These are phyloP conservation scores for Rhynchosporium graminicola DNA, from an alignment of 2,329 filamentous ascomycete species.

Conservation along the genomic window DNA sequence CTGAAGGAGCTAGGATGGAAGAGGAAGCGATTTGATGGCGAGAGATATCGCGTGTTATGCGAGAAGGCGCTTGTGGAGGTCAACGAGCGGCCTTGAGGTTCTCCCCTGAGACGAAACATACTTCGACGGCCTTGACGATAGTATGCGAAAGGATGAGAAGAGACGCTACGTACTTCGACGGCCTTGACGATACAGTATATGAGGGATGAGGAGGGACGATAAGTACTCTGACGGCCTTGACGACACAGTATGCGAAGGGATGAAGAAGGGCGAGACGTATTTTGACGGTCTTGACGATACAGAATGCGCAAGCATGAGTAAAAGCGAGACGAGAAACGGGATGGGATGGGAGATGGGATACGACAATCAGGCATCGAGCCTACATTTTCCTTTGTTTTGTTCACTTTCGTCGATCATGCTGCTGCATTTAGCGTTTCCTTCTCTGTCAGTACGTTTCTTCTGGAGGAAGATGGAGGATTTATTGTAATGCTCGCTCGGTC, in stretches of 20 bases:
- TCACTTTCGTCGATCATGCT: too few relatives aligned
- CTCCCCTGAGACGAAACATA: background rate
- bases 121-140: background rate
- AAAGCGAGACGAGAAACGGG: too few relatives aligned
- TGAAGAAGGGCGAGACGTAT: background rate
- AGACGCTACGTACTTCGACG: background rate
- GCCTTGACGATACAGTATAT: background rate
- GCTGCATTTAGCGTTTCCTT: too few relatives aligned
- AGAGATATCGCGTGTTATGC: slow-evolving; percentile 34
- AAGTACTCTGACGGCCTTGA: background rate
- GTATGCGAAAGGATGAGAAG: background rate
- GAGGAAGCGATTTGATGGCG: slow-evolving; percentile 33
- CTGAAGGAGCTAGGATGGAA: slow-evolving; percentile 30
- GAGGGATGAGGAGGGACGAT: background rate
- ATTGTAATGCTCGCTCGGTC: too few relatives aligned
- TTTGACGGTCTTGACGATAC: background rate
- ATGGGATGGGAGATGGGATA: too few relatives aligned
- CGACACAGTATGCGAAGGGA: too few relatives aligned
- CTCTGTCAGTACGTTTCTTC: too few relatives aligned
- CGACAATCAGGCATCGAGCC: too few relatives aligned
- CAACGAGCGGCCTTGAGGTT: slow-evolving; percentile 15
- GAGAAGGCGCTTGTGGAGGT: slow-evolving; percentile 33
- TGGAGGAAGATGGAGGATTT: too few relatives aligned
- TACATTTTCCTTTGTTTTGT: too few relatives aligned
- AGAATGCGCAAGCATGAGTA: background rate